These are phyloP conservation scores for Triticum urartu DNA, from an alignment of 176 grass and related monocot genomes.

Conservation along the genomic window DNA sequence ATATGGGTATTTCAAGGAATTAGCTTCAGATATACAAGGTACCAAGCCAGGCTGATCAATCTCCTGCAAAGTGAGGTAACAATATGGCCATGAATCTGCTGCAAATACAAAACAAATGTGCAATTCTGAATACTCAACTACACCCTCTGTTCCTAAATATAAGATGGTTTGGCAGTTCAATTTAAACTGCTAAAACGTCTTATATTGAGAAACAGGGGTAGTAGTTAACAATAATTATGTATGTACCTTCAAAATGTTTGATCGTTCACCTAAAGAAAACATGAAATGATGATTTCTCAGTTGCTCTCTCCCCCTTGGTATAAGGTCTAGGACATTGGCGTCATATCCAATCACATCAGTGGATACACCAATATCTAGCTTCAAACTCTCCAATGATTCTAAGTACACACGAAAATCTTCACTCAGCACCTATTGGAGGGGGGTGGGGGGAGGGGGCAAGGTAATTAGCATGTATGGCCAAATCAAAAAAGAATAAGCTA, in stretches of 20 bases:
- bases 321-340: slow-evolving; percentile 47
- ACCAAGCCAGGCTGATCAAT: slow-evolving; percentile 81
- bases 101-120: background rate
- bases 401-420: slow-evolving; percentile 70
- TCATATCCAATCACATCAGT: slow-evolving; percentile 67
- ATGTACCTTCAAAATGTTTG: slow-evolving; percentile 85
- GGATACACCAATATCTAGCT: slow-evolving; percentile 55
- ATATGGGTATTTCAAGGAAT: slow-evolving; percentile 68
- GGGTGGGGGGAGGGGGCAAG: slow-evolving; percentile 13
- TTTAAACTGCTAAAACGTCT: no score
- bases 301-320: slow-evolving; percentile 64
- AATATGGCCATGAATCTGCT: slow-evolving; percentile 10
- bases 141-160: no score
- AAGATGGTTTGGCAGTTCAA: no score
- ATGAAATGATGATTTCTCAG: slow-evolving; percentile 61
- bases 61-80: slow-evolving; percentile 46
- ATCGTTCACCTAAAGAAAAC: slow-evolving; percentile 82
- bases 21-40: slow-evolving; percentile 77
- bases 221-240: background rate
- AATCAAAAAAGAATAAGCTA: background rate
- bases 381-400: slow-evolving; percentile 72
- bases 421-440: slow-evolving; percentile 57
- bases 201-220: no score
- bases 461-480: background rate
- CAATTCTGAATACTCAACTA: background rate